Evolutionary conservation across 768 basidiomycete genomes (phyloP).

Genomic region (Podaxis sp.): DNA sequence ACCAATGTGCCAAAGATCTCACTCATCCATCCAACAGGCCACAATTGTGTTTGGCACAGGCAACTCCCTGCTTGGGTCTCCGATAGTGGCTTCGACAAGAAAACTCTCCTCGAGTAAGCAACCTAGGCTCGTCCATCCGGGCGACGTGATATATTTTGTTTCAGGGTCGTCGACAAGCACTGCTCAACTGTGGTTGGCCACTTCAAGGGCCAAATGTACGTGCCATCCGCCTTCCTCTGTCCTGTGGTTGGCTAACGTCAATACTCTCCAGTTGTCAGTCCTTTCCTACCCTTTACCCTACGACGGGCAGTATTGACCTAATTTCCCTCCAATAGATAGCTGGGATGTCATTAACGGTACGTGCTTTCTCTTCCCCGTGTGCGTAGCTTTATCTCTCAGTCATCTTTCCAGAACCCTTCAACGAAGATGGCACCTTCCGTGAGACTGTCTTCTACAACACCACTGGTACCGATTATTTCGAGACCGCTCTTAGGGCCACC

Average conservation of each 20-base stretch:
- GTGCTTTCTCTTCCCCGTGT: not conserved
- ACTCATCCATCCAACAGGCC: constrained; percentile 21
- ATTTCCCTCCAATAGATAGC: constrained; percentile 23
- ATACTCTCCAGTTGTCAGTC: constrained; percentile 15
- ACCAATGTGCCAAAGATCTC: no score
- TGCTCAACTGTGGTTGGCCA: constrained; percentile 43
- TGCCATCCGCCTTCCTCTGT: not conserved
- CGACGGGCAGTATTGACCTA: not conserved
- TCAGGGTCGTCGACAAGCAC: constrained; percentile 39
- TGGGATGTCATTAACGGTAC: constrained; percentile 52
- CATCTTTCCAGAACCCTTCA: constrained; percentile 39
- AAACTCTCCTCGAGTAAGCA: constrained; percentile 25
- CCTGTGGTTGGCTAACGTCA: not conserved
- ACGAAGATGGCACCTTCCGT: constrained; percentile 57
- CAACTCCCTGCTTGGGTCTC: constrained; percentile 51
- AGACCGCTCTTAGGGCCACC: constrained; percentile 45
- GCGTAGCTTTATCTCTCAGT: not conserved
- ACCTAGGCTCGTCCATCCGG: no score
- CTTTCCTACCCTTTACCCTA: no score
- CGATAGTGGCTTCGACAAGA: constrained; percentile 34
- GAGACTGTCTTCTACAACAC: constrained; percentile 51
- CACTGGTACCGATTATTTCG: constrained; percentile 40
- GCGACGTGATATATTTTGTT: not conserved
- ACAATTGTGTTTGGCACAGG: constrained; percentile 47
- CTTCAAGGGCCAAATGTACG: constrained; percentile 48